Evolutionary conservation across 805 yeast genomes (phyloP).

Genomic region (Kazachstania martiniae): DNA sequence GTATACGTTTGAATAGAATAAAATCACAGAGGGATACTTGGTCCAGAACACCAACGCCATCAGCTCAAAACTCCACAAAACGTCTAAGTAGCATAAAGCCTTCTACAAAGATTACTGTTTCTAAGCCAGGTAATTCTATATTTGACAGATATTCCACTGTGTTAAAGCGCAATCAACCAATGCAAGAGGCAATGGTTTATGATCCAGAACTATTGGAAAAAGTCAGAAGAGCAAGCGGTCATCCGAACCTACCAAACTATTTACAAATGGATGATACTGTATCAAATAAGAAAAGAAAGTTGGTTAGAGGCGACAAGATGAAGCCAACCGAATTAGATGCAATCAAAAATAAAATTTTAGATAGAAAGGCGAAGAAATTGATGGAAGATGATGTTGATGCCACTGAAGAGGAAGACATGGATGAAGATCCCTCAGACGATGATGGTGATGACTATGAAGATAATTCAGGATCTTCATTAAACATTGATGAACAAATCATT

Average conservation of each 20-base stretch:
- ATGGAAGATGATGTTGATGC: slow-evolving; percentile 10
- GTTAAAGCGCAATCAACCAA: slow-evolving; percentile 13
- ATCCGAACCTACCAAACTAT: not conserved
- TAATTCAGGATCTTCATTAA: slow-evolving; percentile 14
- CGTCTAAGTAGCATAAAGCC: slow-evolving; percentile 1
- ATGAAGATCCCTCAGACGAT: slow-evolving; percentile 31
- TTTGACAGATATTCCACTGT: slow-evolving; percentile 28
- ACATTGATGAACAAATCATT: slow-evolving; percentile 56
- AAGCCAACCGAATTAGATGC: slow-evolving; percentile 26
- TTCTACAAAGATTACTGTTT: slow-evolving; percentile 25
- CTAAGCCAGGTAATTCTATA: slow-evolving; percentile 29
- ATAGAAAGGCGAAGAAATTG: slow-evolving; percentile 11
- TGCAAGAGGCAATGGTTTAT: slow-evolving; percentile 1
- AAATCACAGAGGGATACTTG: slow-evolving; percentile 19
- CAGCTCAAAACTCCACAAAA: not conserved
- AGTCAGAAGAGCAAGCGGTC: not conserved
- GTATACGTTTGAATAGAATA: slow-evolving; percentile 24
- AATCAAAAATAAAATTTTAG: slow-evolving; percentile 22
- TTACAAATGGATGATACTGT: not conserved
- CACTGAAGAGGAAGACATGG: slow-evolving; percentile 14
- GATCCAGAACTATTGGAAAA: slow-evolving; percentile 2
- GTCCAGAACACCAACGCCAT: slow-evolving; percentile 3
- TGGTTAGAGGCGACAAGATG: slow-evolving; percentile 31
- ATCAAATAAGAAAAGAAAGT: slow-evolving; percentile 24
- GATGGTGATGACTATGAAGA: slow-evolving; percentile 25